Conservation (phyloP, 2,329 filamentous ascomycete species). For the Cercospora citrullina region DNA sequence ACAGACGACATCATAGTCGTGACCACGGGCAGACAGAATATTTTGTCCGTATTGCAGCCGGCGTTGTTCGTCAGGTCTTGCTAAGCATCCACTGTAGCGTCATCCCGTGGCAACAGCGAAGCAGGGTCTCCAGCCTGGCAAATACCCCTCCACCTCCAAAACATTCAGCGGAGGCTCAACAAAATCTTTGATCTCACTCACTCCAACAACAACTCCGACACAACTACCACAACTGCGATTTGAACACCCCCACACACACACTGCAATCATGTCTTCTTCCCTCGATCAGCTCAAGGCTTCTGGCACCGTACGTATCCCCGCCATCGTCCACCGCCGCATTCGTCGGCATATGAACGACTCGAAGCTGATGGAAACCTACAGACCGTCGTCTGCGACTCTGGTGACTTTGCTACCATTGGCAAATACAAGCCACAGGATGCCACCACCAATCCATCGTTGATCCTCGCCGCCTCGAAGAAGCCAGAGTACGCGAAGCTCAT, state of each 20-base stretch:
- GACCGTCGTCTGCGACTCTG: conserved; percentile 97
- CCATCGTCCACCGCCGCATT: background rate
- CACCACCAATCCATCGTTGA: conserved; percentile 98
- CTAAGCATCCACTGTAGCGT: conserved; percentile 6
- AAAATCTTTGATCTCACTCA: conserved; percentile 3
- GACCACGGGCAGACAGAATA: background rate
- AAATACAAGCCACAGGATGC: conserved; percentile 99
- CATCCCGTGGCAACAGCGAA: conserved; percentile 4
- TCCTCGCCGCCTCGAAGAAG: conserved; percentile 90
- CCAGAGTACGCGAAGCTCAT: conserved; percentile 35
- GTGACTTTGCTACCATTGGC: conserved; percentile 81
- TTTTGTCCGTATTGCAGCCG: conserved; percentile 1
- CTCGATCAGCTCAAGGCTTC: conserved; percentile 96
- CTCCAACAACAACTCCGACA: conserved; percentile 4
- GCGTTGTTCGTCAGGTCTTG: conserved; percentile 6
- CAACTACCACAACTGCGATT: background rate
- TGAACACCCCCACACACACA: conserved; percentile 1
- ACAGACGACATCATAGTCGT: background rate
- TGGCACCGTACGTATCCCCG: conserved; percentile 75
- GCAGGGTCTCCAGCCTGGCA: background rate
- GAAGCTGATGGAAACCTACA: conserved; percentile 42
- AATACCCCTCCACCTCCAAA: conserved; percentile 2
- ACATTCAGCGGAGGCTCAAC: conserved; percentile 7
- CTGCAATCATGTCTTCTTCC: conserved; percentile 70
- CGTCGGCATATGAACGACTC: conserved; percentile 25